phyloP scores from a whole-genome alignment of 495 filamentous ascomycete genomes.

The Hypoxylon rickii region DNA sequence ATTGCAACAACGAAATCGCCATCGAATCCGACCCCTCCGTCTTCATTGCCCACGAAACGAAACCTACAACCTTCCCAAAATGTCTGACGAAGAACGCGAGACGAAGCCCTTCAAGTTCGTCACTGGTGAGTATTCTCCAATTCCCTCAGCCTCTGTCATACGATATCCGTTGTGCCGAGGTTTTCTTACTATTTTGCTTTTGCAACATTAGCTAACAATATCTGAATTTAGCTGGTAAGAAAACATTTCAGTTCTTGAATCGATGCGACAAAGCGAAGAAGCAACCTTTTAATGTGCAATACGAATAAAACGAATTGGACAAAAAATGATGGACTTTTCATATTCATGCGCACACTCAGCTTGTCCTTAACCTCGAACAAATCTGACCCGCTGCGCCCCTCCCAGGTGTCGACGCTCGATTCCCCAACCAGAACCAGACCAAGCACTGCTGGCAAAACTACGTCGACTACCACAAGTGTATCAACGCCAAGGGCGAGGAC shows the following conservation, averaged over 20 bases:
- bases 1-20: slow-evolving; percentile 17
- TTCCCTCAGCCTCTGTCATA: slow-evolving; percentile 40
- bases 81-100: slow-evolving; percentile 89
- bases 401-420: slow-evolving; percentile 96
- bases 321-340: no score
- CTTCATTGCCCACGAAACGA: slow-evolving; percentile 18
- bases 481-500: slow-evolving; percentile 97
- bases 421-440: slow-evolving; percentile 96
- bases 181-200: slow-evolving; percentile 18
- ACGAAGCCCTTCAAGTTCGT: slow-evolving; percentile 99
- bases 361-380: not conserved
- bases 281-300: not conserved
- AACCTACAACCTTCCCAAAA: slow-evolving; percentile 53
- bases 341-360: no score
- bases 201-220: no score
- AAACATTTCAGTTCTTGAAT: slow-evolving; percentile 1
- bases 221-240: slow-evolving; percentile 52
- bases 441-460: slow-evolving; percentile 99
- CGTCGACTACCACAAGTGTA: slow-evolving; percentile 99
- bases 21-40: slow-evolving; percentile 25
- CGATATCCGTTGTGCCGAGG: slow-evolving; percentile 26
- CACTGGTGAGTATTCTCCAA: slow-evolving; percentile 74
- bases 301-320: no score
- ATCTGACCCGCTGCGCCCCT: slow-evolving; percentile 26
- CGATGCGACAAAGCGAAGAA: slow-evolving; percentile 19